phyloP scores from a whole-genome alignment of 1,284 basidiomycete genomes.

The Polyporus tsugae region DNA sequence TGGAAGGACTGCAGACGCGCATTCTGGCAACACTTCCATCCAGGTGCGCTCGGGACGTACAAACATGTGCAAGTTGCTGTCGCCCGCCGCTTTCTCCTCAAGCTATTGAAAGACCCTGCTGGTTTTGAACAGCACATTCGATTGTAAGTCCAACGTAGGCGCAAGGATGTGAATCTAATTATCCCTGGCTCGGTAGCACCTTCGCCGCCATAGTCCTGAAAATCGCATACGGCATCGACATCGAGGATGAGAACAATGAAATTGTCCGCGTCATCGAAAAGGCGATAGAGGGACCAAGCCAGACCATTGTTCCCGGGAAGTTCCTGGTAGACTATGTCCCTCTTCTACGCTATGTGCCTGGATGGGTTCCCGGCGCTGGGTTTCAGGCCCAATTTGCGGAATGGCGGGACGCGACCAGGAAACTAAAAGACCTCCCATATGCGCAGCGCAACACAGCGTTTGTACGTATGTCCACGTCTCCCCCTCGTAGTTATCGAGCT shows the following conservation, averaged over 20 bases:
- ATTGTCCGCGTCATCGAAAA: conserved; percentile 10
- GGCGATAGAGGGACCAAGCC: background rate
- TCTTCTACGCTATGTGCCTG: conserved; percentile 32
- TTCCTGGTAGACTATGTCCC: conserved; percentile 31
- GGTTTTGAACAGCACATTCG: conserved; percentile 17
- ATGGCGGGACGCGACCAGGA: conserved; percentile 25
- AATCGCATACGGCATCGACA: conserved; percentile 23
- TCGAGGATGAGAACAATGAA: conserved; percentile 4
- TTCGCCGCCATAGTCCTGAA: conserved; percentile 20
- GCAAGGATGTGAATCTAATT: background rate
- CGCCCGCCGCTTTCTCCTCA: conserved; percentile 14
- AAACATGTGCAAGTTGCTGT: conserved; percentile 8
- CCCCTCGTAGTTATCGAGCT: background rate
- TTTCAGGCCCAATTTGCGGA: conserved; percentile 36
- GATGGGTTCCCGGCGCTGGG: conserved; percentile 39
- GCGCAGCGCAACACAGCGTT: background rate
- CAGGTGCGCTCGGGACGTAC: conserved; percentile 2
- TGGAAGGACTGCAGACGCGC: conserved; percentile 34
- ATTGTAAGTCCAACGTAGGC: conserved; percentile 16
- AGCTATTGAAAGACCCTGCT: conserved; percentile 11
- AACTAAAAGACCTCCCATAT: conserved; percentile 19
- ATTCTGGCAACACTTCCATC: conserved; percentile 33
- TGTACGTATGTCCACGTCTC: background rate
- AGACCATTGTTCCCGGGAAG: conserved; percentile 14
- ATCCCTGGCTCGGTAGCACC: conserved; percentile 7